Base-by-base conservation (phyloP, 108 stramenopile genomes). In the Mayamaea pseudoterrestris region DNA sequence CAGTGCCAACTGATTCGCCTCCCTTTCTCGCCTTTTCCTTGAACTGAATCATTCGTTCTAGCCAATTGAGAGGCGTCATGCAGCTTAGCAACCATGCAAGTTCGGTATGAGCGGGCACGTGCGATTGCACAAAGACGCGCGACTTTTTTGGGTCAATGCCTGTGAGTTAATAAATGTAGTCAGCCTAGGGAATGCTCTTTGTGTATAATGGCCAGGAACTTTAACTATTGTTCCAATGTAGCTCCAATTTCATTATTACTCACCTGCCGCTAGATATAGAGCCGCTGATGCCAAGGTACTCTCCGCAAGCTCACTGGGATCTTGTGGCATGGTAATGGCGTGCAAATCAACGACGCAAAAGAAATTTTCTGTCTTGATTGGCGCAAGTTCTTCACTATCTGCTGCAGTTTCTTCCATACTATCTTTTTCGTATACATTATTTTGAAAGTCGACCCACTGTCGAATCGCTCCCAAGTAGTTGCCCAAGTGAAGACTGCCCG, bases 11-110 rank as follows among this genome's bases (percentile, higher is more conserved):
- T 18, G 82, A 72, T 56, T 93, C 93, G 27, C 76, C 80, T 22
- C 74, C 66, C 50, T 96, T 99, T 54, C 73, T 74, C 3, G 93
- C 65, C 76, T 99, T 99, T 47, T 98, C 96, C 63, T 98, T 99
- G 84, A 87, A 99, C 73, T 99, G 99, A 41, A 98, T 99, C 99
- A 99, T 99, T 20, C 97, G 83, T 59, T 98, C 96, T 40, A 99
- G 57, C 95, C 97, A 96, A 46, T 83, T 91, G 84, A 99, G 90
- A 8, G 99, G 97, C 6, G 96, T 95, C 35, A 80, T 65, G 63
- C 95, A 97, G 44, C 78, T 94, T 44, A 99, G 69, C n/a, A 98
- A 67, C 99, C 99, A 99, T 28, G 90, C 66, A 12, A 99, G 76
- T 54, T 99, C 99, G 23, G 99, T 45, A 62, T 99, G 99, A 16